Evolutionary conservation across 1,139 yeast species (phyloP).

Genomic region (Geotrichum carabidarum): DNA sequence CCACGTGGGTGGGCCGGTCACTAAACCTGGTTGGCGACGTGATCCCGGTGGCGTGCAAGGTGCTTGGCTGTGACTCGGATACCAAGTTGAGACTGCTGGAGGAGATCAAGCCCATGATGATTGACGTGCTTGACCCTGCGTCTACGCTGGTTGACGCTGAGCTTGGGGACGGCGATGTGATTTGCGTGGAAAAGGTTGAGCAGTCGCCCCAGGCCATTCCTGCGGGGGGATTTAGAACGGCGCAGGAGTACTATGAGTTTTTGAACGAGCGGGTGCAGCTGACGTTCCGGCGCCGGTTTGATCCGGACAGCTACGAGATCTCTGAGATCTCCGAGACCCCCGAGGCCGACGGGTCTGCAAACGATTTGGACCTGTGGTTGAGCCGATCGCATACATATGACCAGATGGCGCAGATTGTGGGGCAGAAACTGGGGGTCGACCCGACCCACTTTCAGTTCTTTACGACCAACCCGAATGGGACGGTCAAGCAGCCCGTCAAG

Average conservation of each 20-base stretch:
- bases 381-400: constrained; percentile 56
- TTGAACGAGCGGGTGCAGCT: constrained; percentile 64
- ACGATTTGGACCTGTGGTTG: constrained; percentile 61
- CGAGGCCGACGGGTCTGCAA: constrained; percentile 45
- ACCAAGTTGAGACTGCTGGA: constrained; percentile 52
- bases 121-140: constrained; percentile 47
- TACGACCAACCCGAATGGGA: constrained; percentile 37
- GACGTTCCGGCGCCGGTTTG: constrained; percentile 46
- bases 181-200: constrained; percentile 49
- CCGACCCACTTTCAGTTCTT: constrained; percentile 59
- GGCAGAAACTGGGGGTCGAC: constrained; percentile 49
- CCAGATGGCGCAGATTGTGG: constrained; percentile 57
- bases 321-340: constrained; percentile 17
- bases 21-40: constrained; percentile 47
- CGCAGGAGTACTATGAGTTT: constrained; percentile 56
- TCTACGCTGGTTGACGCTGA: constrained; percentile 58
- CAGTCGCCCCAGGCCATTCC: constrained; percentile 21
- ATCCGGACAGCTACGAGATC: constrained; percentile 25
- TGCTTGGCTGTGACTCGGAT: constrained; percentile 45
- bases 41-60: constrained; percentile 41
- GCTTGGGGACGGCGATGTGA: constrained; percentile 71
- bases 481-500: constrained; percentile 39
- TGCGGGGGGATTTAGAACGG: constrained; percentile 33
- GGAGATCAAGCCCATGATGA: constrained; percentile 62
- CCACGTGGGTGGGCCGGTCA: constrained; percentile 56